A percentile compares a stretch with the other conserved stretches of the same genome.
These are phyloP conservation scores for Aspergillus alliaceus DNA, from an alignment of 2,329 filamentous ascomycete genomes.

Conservation along the genomic window DNA sequence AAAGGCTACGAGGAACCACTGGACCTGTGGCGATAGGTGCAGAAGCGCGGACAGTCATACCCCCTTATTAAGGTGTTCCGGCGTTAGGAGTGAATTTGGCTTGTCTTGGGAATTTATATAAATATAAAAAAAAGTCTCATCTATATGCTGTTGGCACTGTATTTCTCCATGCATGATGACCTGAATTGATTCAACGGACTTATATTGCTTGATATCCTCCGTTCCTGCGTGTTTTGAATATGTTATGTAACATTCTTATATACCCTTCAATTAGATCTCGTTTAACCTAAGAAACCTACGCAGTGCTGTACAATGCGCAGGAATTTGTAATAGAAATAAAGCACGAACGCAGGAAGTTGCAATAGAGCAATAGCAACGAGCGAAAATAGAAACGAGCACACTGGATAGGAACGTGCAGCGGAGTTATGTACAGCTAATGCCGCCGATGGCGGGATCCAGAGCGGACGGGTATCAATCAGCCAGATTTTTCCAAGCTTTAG, in stretches of 20 bases:
- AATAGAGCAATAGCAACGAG: too few species aligned
- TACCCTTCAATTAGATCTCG: not conserved
- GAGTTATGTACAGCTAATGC: too few species aligned
- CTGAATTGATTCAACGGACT: not conserved
- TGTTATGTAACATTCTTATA: not conserved
- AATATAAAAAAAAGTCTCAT: not conserved
- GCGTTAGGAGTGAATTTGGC: not conserved
- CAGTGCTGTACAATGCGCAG: too few species aligned
- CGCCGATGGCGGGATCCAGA: too few species aligned
- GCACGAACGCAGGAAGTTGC: too few species aligned
- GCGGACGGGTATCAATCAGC: too few species aligned
- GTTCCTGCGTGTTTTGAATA: not conserved
- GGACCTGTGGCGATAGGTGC: conserved; percentile 3
- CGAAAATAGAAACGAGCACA: too few species aligned
- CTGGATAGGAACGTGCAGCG: too few species aligned
- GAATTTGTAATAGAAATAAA: too few species aligned
- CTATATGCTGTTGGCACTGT: not conserved
- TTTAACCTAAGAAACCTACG: too few species aligned
- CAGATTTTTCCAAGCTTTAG: too few species aligned
- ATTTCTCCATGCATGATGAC: not conserved
- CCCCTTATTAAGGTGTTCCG: not conserved
- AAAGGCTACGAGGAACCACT: not conserved
- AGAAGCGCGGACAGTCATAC: conserved; percentile 5
- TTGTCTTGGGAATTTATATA: not conserved
- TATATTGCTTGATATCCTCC: not conserved